phyloP scores from a whole-genome alignment of 2,329 filamentous ascomycete species.

The Hymenoscyphus repandus region DNA sequence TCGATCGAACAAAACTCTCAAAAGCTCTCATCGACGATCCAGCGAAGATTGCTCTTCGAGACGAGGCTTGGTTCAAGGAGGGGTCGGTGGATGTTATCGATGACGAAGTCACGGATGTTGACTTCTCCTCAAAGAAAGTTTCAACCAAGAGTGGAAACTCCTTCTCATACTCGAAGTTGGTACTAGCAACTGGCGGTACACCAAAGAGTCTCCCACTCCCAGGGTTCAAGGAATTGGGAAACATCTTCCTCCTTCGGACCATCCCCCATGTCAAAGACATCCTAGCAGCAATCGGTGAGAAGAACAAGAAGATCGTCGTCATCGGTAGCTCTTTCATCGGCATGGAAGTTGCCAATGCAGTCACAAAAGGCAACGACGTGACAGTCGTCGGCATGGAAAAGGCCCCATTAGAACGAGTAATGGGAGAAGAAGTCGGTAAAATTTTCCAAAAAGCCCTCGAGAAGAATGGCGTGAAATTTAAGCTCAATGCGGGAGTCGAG shows the following conservation, averaged over 20 bases:
- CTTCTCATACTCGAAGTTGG: slow-evolving; percentile 78
- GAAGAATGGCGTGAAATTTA: slow-evolving; percentile 83
- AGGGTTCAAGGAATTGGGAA: slow-evolving; percentile 79
- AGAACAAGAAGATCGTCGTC: slow-evolving; percentile 86
- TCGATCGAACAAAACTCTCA: slow-evolving; percentile 92
- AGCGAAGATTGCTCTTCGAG: slow-evolving; percentile 71
- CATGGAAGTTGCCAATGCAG: slow-evolving; percentile 91
- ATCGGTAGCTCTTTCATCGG: slow-evolving; percentile 95
- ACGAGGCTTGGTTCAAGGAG: slow-evolving; percentile 69
- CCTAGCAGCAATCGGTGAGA: slow-evolving; percentile 70
- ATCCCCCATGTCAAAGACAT: slow-evolving; percentile 77
- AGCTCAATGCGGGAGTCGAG: slow-evolving; percentile 74
- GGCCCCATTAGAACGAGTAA: slow-evolving; percentile 76
- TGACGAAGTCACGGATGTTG: slow-evolving; percentile 65
- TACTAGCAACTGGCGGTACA: slow-evolving; percentile 82
- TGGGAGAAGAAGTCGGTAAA: slow-evolving; percentile 74
- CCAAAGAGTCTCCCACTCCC: slow-evolving; percentile 71
- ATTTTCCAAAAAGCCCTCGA: slow-evolving; percentile 77
- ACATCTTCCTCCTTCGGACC: slow-evolving; percentile 79
- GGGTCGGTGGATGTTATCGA: slow-evolving; percentile 52
- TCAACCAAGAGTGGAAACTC: slow-evolving; percentile 67
- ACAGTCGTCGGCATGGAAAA: slow-evolving; percentile 85
- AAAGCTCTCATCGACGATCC: slow-evolving; percentile 84
- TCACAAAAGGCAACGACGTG: slow-evolving; percentile 73
- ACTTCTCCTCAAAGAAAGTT: slow-evolving; percentile 70